Conservation (phyloP, 2,329 filamentous ascomycete species). For the Neopestalotiopsis rosae region DNA sequence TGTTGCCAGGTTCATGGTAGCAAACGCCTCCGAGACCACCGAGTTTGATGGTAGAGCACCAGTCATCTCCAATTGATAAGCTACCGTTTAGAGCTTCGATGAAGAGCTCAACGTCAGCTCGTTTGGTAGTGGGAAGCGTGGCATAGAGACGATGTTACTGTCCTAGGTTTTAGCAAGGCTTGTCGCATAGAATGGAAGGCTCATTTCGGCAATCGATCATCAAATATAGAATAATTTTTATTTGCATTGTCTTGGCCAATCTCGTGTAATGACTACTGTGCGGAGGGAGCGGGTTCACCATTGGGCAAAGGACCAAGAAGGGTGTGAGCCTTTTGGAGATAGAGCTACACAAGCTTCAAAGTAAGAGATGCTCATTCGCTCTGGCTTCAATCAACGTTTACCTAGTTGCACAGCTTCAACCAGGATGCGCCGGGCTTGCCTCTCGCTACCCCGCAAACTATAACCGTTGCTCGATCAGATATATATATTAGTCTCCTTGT, state of each 20-base stretch:
- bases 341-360: background rate
- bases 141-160: too few relatives aligned
- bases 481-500: too few relatives aligned
- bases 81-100: background rate
- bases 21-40: constrained; percentile 45
- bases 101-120: too few relatives aligned
- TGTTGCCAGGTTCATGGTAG: constrained; percentile 52
- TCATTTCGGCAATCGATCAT: too few relatives aligned
- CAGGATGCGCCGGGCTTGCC: background rate
- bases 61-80: constrained; percentile 48
- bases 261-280: background rate
- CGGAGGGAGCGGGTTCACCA: background rate
- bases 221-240: too few relatives aligned
- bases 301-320: background rate
- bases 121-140: too few relatives aligned
- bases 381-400: background rate
- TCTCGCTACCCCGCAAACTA: background rate
- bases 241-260: too few relatives aligned
- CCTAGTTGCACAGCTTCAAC: background rate
- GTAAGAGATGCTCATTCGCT: background rate
- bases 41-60: constrained; percentile 50
- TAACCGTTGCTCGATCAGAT: background rate
- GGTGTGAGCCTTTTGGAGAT: background rate
- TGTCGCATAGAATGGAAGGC: too few relatives aligned
- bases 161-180: too few relatives aligned